Evolutionary conservation across 2,329 filamentous ascomycete genomes (phyloP), one percentile per base, ranked within the genome.

Genomic region (Allantophomopsis cytisporea): DNA sequence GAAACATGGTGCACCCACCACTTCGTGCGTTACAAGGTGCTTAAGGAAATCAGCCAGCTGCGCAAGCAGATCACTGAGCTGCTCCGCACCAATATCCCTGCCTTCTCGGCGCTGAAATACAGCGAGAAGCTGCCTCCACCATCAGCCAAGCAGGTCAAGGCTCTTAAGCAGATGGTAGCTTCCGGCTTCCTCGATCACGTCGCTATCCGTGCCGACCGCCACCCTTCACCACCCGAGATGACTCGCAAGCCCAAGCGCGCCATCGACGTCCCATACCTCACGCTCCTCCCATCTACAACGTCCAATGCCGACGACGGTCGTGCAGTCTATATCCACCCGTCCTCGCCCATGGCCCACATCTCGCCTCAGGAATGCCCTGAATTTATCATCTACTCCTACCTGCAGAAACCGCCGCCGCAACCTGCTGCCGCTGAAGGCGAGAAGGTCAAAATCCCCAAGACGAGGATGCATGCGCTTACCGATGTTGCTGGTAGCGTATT

Each of bases 131-230:
- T 81, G 2, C 64, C 70, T 36, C 65, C 68, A 1, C 76, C 76
- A 0, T 72, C 73, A 0, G 63, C 76, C 6, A 81, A 78, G 47
- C 80, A 87, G 53, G 65, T 93, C 20, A 78, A 79, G 36, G 77
- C 85, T 1, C 66, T 98, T 20, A 94, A 93, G 58, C 85, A 95
- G 55, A 93, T 96, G 62, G 78, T 85, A 16, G 85, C 89, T 0
- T 82, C 86, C 0, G 91, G 89, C 1, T 96, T 95, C 62, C 77
- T 96, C 52, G 91, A 98, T 59, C 83, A 95, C 49, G 73, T 98
- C 32, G 91, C 91, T 35, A 87, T 96, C 49, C 83, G 91, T 43
- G 85, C 84, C 4, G 89, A 98, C 58, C 66, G 86, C n/a, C 71
- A 85, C 0, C 84, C 86, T 1, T 71, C 69, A 11, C 83, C 84